Evolutionary conservation across 306 rosid genomes (phyloP), one percentile per base, ranked within the genome.

Genomic region (Abrus pulchellus): DNA sequence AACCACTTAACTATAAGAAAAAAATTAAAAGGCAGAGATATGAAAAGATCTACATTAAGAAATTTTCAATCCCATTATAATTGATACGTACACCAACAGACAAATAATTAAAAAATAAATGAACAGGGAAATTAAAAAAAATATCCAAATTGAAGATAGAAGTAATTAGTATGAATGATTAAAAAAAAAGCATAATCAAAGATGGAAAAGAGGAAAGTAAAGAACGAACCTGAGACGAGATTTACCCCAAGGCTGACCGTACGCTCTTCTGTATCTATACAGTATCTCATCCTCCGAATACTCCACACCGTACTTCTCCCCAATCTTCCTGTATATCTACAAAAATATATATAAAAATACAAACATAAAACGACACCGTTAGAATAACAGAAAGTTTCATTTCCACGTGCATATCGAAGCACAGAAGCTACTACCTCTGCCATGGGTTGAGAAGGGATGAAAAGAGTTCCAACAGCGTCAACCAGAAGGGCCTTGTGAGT

Each of bases 361-460:
- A n/a, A 48, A 47, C 78, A 8, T 8, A 45, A 43, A 66, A 59
- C 40, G 41, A 10, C 2, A 13, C 14, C 41, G 65, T 59, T 29
- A 7, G 9, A 38, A 14, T 64, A 14, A n/a, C 12, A 12, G 32
- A 27, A 5, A 61, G 12, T 20, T 36, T 50, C 29, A 38, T 29
- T 65, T 7, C 40, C 11, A 3, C 7, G 52, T 32, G 53, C 14
- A 41, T 0, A 13, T 36, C 44, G 68, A 63, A n/a, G 48, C 30
- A 38, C 40, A 29, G 40, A 36, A 36, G 40, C 1, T 8, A 43
- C 5, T 5, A 94, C 99, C 98, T 93, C 91, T 40, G 99, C 98
- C 93, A 89, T 95, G 68, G 99, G 99, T 81, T 95, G 99, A 82
- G 99, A 95, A 53, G 99, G 99, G 74, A 95, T 72, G 65, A 95